Conservation (phyloP, 352 stramenopile genomes). For the Phytophthora macrochlamydospora region DNA sequence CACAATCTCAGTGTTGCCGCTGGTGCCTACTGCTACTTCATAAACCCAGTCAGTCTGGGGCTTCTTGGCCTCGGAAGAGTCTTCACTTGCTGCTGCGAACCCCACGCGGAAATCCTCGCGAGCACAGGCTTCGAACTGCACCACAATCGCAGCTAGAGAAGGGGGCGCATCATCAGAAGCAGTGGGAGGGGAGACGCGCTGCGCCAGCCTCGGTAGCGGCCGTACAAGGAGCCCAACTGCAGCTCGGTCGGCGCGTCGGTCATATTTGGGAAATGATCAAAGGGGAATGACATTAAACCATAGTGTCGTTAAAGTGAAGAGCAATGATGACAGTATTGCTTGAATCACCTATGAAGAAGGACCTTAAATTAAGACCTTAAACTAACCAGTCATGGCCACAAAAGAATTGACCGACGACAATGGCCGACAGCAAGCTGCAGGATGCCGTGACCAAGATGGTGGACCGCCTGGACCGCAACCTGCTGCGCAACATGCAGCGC, state of each 20-base stretch:
- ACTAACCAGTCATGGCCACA: too few relatives aligned
- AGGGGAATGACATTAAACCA: not conserved
- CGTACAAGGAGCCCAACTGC: conserved; percentile 54
- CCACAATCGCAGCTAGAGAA: conserved; percentile 44
- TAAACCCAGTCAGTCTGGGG: conserved; percentile 51
- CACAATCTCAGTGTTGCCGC: conserved; percentile 77
- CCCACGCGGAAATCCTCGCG: conserved; percentile 75
- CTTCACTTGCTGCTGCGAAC: conserved; percentile 43
- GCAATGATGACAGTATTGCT: too few relatives aligned
- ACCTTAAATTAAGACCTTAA: too few relatives aligned
- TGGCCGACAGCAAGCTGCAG: conserved; percentile 85
- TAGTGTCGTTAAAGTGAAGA: too few relatives aligned
- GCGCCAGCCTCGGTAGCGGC: conserved; percentile 60
- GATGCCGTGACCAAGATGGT: conserved; percentile 86
- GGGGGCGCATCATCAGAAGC: conserved; percentile 9
- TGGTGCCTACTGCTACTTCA: conserved; percentile 70
- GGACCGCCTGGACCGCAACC: conserved; percentile 75
- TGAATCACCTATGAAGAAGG: too few relatives aligned
- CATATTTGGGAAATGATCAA: conserved; percentile 17
- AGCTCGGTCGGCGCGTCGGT: conserved; percentile 38
- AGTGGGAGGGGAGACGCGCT: not conserved
- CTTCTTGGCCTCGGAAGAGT: conserved; percentile 19
- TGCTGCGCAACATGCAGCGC: conserved; percentile 81
- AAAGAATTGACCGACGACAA: conserved; percentile 18
- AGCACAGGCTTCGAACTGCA: conserved; percentile 71